Base-by-base conservation (phyloP, 305 asterid genomes). In the Rubia tinctorum region DNA sequence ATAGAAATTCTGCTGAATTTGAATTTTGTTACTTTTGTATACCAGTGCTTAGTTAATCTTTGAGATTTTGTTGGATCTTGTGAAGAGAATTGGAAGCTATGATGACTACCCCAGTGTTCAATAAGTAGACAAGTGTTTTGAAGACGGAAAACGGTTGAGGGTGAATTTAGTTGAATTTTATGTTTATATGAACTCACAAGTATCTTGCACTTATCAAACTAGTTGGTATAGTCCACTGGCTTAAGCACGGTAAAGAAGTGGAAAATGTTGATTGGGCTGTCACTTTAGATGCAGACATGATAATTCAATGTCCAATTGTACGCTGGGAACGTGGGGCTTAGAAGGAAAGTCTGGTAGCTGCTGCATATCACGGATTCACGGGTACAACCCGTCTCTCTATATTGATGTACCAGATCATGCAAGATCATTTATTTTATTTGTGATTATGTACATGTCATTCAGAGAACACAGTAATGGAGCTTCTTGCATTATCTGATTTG, bases 241-340 rank as follows among this genome's bases (percentile, higher is more conserved):
- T 94, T 76, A 78, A 87, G 78, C 81, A 92, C 79, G 90, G 99
- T 77, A 82, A 86, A 76, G 97, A 94, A 45, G 98, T 96, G 55
- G 82, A 90, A 51, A 88, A 94, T 77, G 99, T 94, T 59, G 99
- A 94, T 81, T 94, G 99, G 99, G 97, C 90, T 40, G 91, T 94
- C 47, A 89, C 92, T 77, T 85, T 94, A 66, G 99, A 95, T 58
- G 97, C 99, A 22, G 99, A 95, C 79, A 83, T 83, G 98, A 89
- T 95, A 55, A 75, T 92, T 55, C 91, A 98, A 72, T 96, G 99
- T 25, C 96, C 98, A 15, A 90, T 95, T 25, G 47, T 95, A 51
- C 99, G 98, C 9, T 95, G 98, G 99, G 97, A 95, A 87, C 92
- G 92, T 77, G 99, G 99, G 58, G 98, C 96, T 27, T 96, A 90